Evolutionary conservation across 2,329 filamentous ascomycete genomes (phyloP).

Genomic region (Westerdykella aurantiaca): DNA sequence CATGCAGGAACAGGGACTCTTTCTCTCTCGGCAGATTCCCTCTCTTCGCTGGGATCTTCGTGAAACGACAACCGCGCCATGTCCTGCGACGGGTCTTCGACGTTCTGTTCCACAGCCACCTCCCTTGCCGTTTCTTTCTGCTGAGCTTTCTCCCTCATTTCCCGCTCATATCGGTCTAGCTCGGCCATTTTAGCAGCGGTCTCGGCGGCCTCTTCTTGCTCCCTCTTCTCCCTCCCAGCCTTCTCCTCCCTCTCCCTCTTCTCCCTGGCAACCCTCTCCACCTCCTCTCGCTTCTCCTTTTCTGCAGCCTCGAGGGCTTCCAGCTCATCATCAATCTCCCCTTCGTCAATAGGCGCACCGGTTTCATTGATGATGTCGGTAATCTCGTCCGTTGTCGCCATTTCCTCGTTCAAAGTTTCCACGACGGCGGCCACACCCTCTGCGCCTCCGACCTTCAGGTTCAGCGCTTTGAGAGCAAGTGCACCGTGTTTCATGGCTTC

Average conservation of each 20-base stretch:
- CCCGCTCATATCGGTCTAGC: constrained; percentile 23
- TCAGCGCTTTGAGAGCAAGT: constrained; percentile 64
- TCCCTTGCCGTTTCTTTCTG: constrained; percentile 39
- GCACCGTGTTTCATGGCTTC: constrained; percentile 75
- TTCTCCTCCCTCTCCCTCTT: constrained; percentile 31
- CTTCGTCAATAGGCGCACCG: constrained; percentile 59
- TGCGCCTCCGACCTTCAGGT: constrained; percentile 69
- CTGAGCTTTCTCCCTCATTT: constrained; percentile 47
- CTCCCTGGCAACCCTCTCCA: constrained; percentile 49
- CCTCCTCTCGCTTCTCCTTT: constrained; percentile 70
- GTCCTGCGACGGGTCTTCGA: constrained; percentile 47
- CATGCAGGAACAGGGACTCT: constrained; percentile 13
- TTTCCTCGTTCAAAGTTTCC: constrained; percentile 70
- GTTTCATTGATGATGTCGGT: constrained; percentile 66
- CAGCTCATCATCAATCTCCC: constrained; percentile 81
- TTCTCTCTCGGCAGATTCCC: constrained; percentile 8
- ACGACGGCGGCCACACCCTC: constrained; percentile 72
- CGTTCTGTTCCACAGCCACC: constrained; percentile 43
- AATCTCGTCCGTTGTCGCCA: constrained; percentile 69
- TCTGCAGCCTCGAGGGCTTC: constrained; percentile 66
- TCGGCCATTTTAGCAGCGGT: constrained; percentile 42
- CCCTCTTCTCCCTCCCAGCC: constrained; percentile 36
- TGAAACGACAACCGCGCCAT: constrained; percentile 9
- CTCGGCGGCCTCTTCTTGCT: constrained; percentile 54
- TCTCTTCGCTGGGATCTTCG: constrained; percentile 1